These are phyloP conservation scores for Eucalyptus urophylla DNA, from an alignment of 345 rosid species.

Conservation along the genomic window DNA sequence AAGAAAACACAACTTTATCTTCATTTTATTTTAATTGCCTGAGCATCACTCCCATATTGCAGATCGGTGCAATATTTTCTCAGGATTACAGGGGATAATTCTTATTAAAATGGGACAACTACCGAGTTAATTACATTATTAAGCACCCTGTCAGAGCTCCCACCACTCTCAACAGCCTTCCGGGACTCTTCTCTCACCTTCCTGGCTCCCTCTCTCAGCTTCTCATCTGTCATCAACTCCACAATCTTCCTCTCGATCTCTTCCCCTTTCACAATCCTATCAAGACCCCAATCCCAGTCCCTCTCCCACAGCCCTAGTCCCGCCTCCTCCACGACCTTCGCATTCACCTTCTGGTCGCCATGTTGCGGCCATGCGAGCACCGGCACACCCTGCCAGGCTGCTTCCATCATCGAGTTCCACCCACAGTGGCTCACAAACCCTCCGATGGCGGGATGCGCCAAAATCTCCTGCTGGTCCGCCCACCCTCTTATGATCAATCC, in stretches of 20 bases:
- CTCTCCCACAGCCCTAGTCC: constrained; percentile 13
- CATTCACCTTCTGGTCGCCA: constrained; percentile 32
- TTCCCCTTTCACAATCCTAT: constrained; percentile 10
- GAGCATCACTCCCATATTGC: background rate
- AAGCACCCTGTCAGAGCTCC: background rate
- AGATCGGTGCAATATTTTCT: background rate
- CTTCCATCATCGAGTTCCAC: constrained; percentile 30
- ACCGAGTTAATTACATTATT: background rate
- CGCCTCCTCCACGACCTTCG: constrained; percentile 4
- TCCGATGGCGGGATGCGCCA: constrained; percentile 16
- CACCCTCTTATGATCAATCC: constrained; percentile 21
- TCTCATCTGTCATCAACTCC: constrained; percentile 12
- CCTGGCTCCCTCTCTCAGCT: background rate
- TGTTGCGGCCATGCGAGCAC: constrained; percentile 26
- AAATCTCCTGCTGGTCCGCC: constrained; percentile 22
- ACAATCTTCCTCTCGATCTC: constrained; percentile 14
- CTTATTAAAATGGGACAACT: background rate
- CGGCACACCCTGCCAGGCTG: constrained; percentile 14
- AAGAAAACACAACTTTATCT: background rate
- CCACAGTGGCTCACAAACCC: constrained; percentile 9
- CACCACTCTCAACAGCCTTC: constrained; percentile 9
- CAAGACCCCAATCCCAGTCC: constrained; percentile 12
- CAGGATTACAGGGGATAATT: background rate
- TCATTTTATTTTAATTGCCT: background rate
- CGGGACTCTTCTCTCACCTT: constrained; percentile 8